Base-by-base conservation (phyloP, 805 yeast species). In the Clavispora fructus region DNA sequence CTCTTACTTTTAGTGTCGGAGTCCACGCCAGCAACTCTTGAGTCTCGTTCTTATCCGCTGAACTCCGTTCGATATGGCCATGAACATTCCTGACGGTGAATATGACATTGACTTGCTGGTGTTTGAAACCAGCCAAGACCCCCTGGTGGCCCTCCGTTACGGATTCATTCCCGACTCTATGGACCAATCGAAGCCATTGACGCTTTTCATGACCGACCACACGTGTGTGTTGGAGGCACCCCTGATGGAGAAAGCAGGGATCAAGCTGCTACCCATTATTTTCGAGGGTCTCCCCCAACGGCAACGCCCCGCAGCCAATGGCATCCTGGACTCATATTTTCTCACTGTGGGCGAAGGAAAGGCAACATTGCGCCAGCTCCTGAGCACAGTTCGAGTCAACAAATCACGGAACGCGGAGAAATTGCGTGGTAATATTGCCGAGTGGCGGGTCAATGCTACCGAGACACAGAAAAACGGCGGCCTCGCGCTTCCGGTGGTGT, bases 81-180 rank as follows among this genome's bases (percentile, higher is more conserved):
- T 65, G 70, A 53, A 57, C n/a, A 49, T 66, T 33, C 60, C 69
- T 14, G 74, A 71, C 55, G 77, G 77, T 14, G 77, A 71, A 50
- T 71, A 71, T 54, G 74, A 68, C 26, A 62, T 71, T 33, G 75
- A 71, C 46, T 52, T 69, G 39, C 56, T 65, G 42, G 58, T 50
- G n/a, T 53, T 65, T 14, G 49, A 28, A 5, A 17, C 19, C 13
- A 17, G 37, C 25, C 35, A 12, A 23, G 42, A 37, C 7, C 44
- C n/a, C 7, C 46, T 55, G 33, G 43, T 54, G 29, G 56, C 57
- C 5, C 55, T 71, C 26, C 59, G 75, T 27, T 71, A 71, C 48
- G 75, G 75, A 17, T 63, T 67, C 46, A 61, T 68, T 9, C 74
- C 74, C 6, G 72, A 67, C 42, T 60, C 71, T 26, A 62, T 71